Evolutionary conservation across 768 basidiomycete species (phyloP).

Genomic region (Ramaria sp.): DNA sequence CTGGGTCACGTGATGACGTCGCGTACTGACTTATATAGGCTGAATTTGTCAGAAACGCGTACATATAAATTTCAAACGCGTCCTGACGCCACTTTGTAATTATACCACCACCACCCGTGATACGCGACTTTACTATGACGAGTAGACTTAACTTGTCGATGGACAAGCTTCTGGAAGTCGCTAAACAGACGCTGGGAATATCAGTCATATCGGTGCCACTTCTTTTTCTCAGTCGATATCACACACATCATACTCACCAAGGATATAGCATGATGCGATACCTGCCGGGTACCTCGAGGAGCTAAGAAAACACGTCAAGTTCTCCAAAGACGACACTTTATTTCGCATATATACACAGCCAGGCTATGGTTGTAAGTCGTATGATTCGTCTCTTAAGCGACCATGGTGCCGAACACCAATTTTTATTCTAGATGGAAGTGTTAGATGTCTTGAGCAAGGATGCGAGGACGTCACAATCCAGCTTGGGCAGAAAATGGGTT

Average conservation of each 20-base stretch:
- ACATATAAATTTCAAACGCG: background rate
- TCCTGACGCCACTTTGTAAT: background rate
- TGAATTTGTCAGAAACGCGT: background rate
- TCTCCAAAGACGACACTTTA: conserved; percentile 15
- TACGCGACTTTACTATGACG: background rate
- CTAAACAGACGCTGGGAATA: background rate
- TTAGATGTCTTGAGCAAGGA: conserved; percentile 37
- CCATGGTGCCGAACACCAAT: background rate
- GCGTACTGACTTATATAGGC: no score
- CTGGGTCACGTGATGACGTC: background rate
- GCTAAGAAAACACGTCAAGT: conserved; percentile 14
- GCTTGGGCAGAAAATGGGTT: conserved; percentile 21
- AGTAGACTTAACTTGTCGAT: background rate
- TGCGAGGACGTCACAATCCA: conserved; percentile 27
- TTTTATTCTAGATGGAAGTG: conserved; percentile 26
- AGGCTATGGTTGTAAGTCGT: conserved; percentile 29
- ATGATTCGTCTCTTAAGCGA: background rate
- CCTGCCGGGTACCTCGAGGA: conserved; percentile 16
- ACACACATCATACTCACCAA: background rate
- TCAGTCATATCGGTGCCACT: background rate
- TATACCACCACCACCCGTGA: background rate
- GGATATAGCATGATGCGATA: background rate
- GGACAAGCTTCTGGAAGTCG: background rate
- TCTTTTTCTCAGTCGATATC: background rate
- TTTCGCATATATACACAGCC: conserved; percentile 29